Evolutionary conservation across 78 protist species (phyloP).

Genomic region (Dictyostelium discoideum): dicty_2.7 NC_007089.4:395501-396000

Average conservation of each 20-base stretch:
- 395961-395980: too few relatives aligned
- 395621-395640: neutral
- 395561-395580: neutral
- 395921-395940: too few relatives aligned
- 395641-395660: neutral
- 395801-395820: neutral
- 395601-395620: neutral
- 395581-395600: neutral
- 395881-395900: neutral
- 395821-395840: neutral
- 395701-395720: neutral
- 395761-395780: neutral
- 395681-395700: neutral
- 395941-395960: too few relatives aligned
- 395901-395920: too few relatives aligned
- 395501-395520: neutral
- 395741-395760: neutral
- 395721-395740: too few relatives aligned
- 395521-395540: neutral
- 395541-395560: neutral
- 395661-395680: neutral
- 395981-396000: too few relatives aligned
- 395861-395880: neutral
- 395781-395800: neutral
- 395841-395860: constrained; percentile 10